A percentile compares a stretch with the other conserved stretches of the same genome.
Evolutionary conservation across 768 basidiomycete genomes (phyloP).

Genomic region (Dioszegia crocea): DNA sequence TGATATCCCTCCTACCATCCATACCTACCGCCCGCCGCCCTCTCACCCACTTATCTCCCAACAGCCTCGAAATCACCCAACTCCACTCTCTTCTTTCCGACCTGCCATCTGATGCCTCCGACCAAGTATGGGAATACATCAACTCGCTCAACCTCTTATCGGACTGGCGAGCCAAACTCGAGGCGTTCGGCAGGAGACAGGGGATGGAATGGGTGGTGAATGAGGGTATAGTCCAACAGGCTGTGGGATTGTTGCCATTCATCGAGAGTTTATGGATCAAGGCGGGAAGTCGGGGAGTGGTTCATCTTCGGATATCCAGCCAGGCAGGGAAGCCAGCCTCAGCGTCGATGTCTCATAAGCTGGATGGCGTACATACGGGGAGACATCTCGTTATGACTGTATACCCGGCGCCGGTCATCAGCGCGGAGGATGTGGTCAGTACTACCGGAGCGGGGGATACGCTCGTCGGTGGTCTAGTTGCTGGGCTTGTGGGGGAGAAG

Average conservation of each 20-base stretch:
- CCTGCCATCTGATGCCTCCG: slow-evolving; percentile 56
- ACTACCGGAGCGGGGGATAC: slow-evolving; percentile 93
- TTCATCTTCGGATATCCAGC: slow-evolving; percentile 22
- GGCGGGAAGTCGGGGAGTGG: slow-evolving; percentile 60
- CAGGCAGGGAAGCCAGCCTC: not conserved
- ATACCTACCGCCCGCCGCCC: slow-evolving; percentile 32
- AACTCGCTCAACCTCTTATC: slow-evolving; percentile 65
- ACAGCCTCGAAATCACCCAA: slow-evolving; percentile 67
- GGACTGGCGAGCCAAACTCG: slow-evolving; percentile 64
- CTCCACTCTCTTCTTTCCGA: slow-evolving; percentile 40
- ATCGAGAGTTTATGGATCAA: slow-evolving; percentile 81
- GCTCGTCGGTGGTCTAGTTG: slow-evolving; percentile 77
- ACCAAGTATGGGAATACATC: slow-evolving; percentile 63
- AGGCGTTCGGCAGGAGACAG: slow-evolving; percentile 56
- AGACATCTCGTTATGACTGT: slow-evolving; percentile 60
- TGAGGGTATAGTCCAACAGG: slow-evolving; percentile 60
- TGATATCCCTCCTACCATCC: slow-evolving; percentile 21
- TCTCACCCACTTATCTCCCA: slow-evolving; percentile 75
- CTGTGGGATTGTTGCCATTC: slow-evolving; percentile 74
- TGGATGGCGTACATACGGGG: slow-evolving; percentile 35
- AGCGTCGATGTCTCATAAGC: slow-evolving; percentile 1
- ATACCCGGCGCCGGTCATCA: slow-evolving; percentile 60
- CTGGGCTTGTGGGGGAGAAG: slow-evolving; percentile 53
- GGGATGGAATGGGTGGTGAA: slow-evolving; percentile 4
- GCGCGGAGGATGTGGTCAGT: slow-evolving; percentile 55